Evolutionary conservation across 2,329 filamentous ascomycete genomes (phyloP), one percentile per base, ranked within the genome.

Genomic region (Penicillium sp.): DNA sequence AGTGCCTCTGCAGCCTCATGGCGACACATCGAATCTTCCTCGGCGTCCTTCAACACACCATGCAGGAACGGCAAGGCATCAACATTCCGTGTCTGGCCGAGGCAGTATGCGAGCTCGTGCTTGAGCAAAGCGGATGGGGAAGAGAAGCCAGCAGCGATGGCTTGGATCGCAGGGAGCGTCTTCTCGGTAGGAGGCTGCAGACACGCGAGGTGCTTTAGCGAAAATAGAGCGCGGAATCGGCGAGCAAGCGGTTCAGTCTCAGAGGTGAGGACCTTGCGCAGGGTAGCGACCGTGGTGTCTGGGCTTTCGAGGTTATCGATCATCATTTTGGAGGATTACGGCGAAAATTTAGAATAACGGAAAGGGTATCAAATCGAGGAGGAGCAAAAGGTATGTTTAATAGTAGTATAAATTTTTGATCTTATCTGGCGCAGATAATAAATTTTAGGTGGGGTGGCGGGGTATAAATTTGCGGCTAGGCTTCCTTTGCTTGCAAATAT

Each of bases 1-100:
- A 99, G 84, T 3, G 95, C 95, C 82, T 99, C 95, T 3, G 94
- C 95, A 17, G 95, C 94, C 82, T 99, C 95, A 72, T 99, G 95
- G 69, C 95, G 86, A 78, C 92, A 96, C 93, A 99, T 99, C 44
- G 91, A 80, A 81, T 98, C 93, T 78, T 98, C 92, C n/a, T 87
- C 75, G 66, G 88, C 81, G 77, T 98, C 87, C 67, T 90, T 85
- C 61, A 98, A 83, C 15, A 96, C 92, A 13, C 83, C 79, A 61
- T 89, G 86, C 68, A 99, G 83, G 65, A 88, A 90, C 9, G 89
- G 85, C 9, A 93, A 86, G 0, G 93, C 91, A 50, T 88, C 88
- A 55, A 84, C 78, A 74, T 97, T 92, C 61, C 88, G 88, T 1
- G 91, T 94, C 80, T 99, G 95, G 7, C 95, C 95, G 2, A 99